Conservation (phyloP, 225 moss, liverwort and hornwort species). For the Antitrichia curtipendula region DNA sequence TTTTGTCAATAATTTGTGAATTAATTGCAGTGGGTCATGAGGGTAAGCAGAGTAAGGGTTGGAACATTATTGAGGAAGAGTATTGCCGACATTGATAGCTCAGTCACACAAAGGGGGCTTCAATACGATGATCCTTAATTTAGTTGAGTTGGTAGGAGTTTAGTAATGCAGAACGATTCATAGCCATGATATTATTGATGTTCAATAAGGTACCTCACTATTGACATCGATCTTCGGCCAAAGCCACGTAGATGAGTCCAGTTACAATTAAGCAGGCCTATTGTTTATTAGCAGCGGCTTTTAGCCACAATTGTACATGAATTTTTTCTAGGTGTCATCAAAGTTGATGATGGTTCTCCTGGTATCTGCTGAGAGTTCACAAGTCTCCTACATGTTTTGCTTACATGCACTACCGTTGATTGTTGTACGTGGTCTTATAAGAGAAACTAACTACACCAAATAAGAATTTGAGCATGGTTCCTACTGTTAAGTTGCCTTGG, state of each 20-base stretch:
- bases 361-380: not conserved
- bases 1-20: conserved; percentile 36
- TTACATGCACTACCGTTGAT: not conserved
- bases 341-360: conserved; percentile 9
- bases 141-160: conserved; percentile 21
- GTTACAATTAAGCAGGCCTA: not conserved
- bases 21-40: not conserved
- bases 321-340: not conserved
- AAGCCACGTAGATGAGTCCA: not conserved
- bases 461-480: not conserved
- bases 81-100: not conserved
- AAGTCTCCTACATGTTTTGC: not conserved
- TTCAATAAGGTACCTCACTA: not conserved
- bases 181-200: not conserved
- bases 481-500: no score
- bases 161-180: not conserved
- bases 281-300: conserved; percentile 11
- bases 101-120: not conserved
- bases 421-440: not conserved
- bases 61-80: not conserved
- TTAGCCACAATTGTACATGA: conserved; percentile 30
- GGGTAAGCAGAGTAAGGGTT: not conserved
- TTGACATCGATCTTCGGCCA: conserved; percentile 9
- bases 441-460: not conserved
- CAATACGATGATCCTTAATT: not conserved